Conservation (phyloP, 2,329 filamentous ascomycete genomes). For the Xylariales sp. region DNA sequence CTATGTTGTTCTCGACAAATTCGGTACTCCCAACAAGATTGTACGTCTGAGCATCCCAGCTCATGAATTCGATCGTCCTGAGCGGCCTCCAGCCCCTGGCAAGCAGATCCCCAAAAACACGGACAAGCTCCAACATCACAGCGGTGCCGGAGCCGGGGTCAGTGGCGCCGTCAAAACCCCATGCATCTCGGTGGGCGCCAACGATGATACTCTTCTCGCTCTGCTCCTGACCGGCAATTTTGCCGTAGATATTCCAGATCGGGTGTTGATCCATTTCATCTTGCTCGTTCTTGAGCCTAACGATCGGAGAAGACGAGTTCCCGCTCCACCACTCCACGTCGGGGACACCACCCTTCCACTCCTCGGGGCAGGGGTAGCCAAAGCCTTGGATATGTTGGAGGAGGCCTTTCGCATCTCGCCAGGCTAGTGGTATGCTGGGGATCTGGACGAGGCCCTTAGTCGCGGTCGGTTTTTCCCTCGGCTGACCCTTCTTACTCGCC, state of each 20-base stretch:
- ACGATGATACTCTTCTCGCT: constrained; percentile 79
- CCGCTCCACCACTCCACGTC: constrained; percentile 86
- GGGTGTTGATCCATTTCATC: constrained; percentile 77
- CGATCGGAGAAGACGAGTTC: constrained; percentile 65
- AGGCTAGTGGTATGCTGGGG: constrained; percentile 84
- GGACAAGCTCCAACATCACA: constrained; percentile 82
- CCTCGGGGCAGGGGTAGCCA: constrained; percentile 62
- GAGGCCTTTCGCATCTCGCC: constrained; percentile 80
- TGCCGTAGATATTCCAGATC: constrained; percentile 89
- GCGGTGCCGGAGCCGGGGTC: constrained; percentile 87
- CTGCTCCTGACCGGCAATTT: constrained; percentile 81
- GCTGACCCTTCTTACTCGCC: constrained; percentile 63
- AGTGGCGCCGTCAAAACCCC: constrained; percentile 82
- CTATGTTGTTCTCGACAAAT: constrained; percentile 81
- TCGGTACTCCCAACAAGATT: constrained; percentile 93
- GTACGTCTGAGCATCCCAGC: constrained; percentile 93
- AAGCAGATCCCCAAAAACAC: constrained; percentile 76
- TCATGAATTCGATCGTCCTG: constrained; percentile 94
- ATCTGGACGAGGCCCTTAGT: constrained; percentile 74
- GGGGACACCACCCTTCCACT: constrained; percentile 75
- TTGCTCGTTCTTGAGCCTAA: constrained; percentile 81
- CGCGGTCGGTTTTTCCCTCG: constrained; percentile 65
- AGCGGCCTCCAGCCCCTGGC: constrained; percentile 81
- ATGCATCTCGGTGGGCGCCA: constrained; percentile 90
- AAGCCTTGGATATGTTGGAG: constrained; percentile 72